Conservation (phyloP, 2,329 filamentous ascomycete genomes). For the Penicillium verrucosum region DNA sequence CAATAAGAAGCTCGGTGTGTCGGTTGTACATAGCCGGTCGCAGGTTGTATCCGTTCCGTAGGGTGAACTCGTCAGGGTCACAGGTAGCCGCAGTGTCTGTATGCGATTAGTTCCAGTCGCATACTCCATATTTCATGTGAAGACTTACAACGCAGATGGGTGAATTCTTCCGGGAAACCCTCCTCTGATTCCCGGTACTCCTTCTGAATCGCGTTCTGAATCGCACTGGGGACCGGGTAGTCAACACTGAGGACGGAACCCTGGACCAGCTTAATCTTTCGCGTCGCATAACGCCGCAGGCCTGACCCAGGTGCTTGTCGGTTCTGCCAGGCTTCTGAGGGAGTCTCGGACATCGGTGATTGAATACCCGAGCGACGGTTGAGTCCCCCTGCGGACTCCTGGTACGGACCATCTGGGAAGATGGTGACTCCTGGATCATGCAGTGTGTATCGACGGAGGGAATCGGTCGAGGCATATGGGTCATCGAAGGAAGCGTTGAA, state of each 20-base stretch:
- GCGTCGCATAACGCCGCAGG: slow-evolving; percentile 85
- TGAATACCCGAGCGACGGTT: slow-evolving; percentile 50
- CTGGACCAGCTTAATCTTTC: slow-evolving; percentile 97
- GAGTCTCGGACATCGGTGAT: slow-evolving; percentile 59
- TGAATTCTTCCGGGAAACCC: slow-evolving; percentile 84
- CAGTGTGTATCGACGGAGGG: slow-evolving; percentile 32
- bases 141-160: slow-evolving; percentile 79
- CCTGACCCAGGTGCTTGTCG: slow-evolving; percentile 64
- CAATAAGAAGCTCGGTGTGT: slow-evolving; percentile 93
- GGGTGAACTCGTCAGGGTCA: slow-evolving; percentile 95
- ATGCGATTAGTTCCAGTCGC: slow-evolving; percentile 2
- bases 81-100: slow-evolving; percentile 89
- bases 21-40: slow-evolving; percentile 98
- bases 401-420: slow-evolving; percentile 52
- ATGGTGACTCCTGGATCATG: slow-evolving; percentile 52
- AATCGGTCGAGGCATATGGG: slow-evolving; percentile 40
- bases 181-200: slow-evolving; percentile 86
- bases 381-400: slow-evolving; percentile 55
- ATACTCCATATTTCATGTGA: not conserved
- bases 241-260: slow-evolving; percentile 94
- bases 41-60: slow-evolving; percentile 98
- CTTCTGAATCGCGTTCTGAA: slow-evolving; percentile 91
- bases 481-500: slow-evolving; percentile 49
- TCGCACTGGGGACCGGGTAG: slow-evolving; percentile 94
- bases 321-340: slow-evolving; percentile 69